These are phyloP conservation scores for Verruconis gallopava DNA, from an alignment of 2,329 filamentous ascomycete genomes.

Conservation along the genomic window DNA sequence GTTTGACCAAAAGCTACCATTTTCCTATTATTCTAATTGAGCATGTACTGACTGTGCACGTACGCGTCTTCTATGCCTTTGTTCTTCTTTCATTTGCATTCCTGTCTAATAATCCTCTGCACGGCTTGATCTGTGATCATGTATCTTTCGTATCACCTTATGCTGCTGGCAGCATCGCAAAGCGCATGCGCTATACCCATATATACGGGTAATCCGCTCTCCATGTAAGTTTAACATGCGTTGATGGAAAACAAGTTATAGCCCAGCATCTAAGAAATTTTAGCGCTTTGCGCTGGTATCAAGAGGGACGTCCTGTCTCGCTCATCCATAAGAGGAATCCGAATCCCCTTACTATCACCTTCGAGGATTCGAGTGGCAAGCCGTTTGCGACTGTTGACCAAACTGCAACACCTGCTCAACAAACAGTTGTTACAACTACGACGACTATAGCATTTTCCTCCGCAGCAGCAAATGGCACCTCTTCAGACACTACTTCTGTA, in stretches of 20 bases:
- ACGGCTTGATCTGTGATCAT: no score
- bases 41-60: no score
- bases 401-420: no score
- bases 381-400: constrained; percentile 3
- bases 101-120: neutral
- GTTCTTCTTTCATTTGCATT: neutral
- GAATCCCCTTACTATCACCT: neutral
- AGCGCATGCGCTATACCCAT: constrained; percentile 1
- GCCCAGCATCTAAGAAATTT: neutral
- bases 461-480: no score
- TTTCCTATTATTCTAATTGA: no score
- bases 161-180: constrained; percentile 9
- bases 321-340: constrained; percentile 5
- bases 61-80: no score
- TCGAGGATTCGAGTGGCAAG: constrained; percentile 4
- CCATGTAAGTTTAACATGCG: neutral
- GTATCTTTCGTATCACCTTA: no score
- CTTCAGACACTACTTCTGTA: no score
- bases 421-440: no score
- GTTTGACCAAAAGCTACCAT: no score
- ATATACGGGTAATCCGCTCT: neutral
- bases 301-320: constrained; percentile 2
- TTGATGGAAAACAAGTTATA: neutral
- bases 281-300: constrained; percentile 2
- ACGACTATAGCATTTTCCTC: no score